Evolutionary conservation across 2,329 filamentous ascomycete species (phyloP).

Genomic region (Magnaporthiopsis incrustans): DNA sequence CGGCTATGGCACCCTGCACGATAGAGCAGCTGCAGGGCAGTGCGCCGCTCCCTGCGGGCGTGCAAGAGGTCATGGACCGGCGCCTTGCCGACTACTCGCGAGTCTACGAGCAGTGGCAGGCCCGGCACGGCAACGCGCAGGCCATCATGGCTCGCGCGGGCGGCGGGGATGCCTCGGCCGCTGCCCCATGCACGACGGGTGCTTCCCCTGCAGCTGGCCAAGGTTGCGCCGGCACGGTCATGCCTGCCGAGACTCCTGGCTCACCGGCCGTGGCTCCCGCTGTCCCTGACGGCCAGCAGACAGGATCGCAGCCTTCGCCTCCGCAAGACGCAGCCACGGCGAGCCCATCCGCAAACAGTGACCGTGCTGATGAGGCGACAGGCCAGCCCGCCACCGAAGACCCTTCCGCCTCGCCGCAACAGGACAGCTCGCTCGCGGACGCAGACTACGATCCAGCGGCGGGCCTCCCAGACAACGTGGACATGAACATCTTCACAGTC

Average conservation of each 20-base stretch:
- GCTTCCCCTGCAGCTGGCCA: background rate
- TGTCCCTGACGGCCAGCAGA: background rate
- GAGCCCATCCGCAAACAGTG: no score
- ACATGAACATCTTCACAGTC: background rate
- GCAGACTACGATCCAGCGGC: background rate
- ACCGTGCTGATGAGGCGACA: no score
- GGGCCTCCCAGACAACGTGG: background rate
- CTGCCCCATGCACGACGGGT: no score
- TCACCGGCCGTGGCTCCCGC: background rate
- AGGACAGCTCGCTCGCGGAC: background rate
- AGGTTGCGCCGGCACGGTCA: background rate
- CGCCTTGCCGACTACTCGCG: background rate
- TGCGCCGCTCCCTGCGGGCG: background rate
- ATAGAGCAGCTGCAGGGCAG: background rate
- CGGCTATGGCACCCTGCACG: background rate
- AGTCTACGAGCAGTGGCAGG: background rate
- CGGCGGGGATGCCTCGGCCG: background rate
- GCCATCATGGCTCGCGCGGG: background rate
- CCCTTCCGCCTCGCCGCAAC: background rate
- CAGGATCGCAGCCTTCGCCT: no score
- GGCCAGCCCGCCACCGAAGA: no score
- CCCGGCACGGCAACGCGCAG: background rate
- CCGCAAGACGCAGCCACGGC: no score
- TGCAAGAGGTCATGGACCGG: background rate
- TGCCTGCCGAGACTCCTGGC: background rate